Evolutionary conservation across 1,139 yeast genomes (phyloP).

Genomic region (Yarrowia galli): DNA sequence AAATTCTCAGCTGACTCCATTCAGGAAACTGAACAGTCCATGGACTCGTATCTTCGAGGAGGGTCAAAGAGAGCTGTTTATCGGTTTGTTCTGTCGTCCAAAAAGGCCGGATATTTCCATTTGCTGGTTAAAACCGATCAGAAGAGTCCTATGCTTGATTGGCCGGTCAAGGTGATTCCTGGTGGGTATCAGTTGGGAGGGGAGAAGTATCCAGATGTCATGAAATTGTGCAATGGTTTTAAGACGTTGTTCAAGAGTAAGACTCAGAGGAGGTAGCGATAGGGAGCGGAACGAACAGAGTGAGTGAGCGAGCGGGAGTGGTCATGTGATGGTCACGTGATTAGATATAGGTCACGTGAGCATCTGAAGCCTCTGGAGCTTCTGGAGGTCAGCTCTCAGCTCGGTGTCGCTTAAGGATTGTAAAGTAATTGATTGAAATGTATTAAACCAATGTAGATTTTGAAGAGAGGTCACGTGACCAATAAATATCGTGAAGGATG

Average conservation of each 20-base stretch:
- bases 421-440: no score
- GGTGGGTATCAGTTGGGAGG: conserved; percentile 83
- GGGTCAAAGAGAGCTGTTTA: conserved; percentile 91
- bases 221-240: conserved; percentile 91
- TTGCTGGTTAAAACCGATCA: conserved; percentile 82
- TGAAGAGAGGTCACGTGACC: no score
- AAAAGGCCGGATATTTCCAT: conserved; percentile 90
- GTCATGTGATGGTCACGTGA: no score
- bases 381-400: no score
- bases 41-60: conserved; percentile 87
- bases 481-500: no score
- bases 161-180: conserved; percentile 91
- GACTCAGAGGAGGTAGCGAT: conserved; percentile 13
- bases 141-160: conserved; percentile 73
- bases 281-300: no score
- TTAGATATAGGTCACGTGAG: no score
- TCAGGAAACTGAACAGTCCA: conserved; percentile 83
- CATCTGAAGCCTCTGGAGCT: no score
- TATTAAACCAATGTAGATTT: no score
- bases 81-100: conserved; percentile 89
- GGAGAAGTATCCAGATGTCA: conserved; percentile 85
- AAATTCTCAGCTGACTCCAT: conserved; percentile 86
- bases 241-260: conserved; percentile 57
- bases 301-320: no score
- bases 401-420: no score